Percentiles rank a stretch among this genome's conserved stretches.
Conservation (phyloP, 208 protist genomes). For the Leishmania martiniquensis region DNA sequence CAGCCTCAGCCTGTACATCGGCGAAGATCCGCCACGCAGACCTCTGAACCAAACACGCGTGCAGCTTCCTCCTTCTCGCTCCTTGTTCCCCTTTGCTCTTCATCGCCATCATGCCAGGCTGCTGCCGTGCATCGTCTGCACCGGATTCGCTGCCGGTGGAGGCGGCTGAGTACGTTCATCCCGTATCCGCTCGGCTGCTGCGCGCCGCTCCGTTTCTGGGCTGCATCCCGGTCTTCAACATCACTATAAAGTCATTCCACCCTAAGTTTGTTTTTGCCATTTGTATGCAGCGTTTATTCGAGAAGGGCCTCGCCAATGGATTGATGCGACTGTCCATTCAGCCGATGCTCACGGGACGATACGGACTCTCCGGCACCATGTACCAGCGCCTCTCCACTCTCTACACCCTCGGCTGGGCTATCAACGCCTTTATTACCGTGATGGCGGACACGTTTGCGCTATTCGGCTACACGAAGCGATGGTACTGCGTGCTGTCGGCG, state of each 20-base stretch:
- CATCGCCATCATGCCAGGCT: conserved; percentile 2
- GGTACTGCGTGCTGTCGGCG: conserved; percentile 61
- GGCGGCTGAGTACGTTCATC: conserved; percentile 23
- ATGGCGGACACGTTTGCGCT: conserved; percentile 67
- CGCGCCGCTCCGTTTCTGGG: conserved; percentile 17
- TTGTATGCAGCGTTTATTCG: conserved; percentile 52
- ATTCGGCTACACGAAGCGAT: conserved; percentile 78
- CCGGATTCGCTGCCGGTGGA: background rate
- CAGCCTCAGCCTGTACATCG: background rate
- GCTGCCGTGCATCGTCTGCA: background rate
- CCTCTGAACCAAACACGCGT: background rate
- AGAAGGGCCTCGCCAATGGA: conserved; percentile 58
- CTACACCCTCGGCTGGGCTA: conserved; percentile 57
- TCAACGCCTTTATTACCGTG: conserved; percentile 69
- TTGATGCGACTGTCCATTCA: conserved; percentile 45
- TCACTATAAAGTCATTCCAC: conserved; percentile 41
- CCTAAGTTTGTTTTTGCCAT: conserved; percentile 49
- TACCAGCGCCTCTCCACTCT: conserved; percentile 65
- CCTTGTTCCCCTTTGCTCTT: background rate
- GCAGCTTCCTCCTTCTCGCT: background rate
- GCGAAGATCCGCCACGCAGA: too few relatives aligned
- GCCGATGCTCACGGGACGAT: conserved; percentile 57
- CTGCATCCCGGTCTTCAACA: conserved; percentile 55
- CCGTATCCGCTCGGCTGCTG: conserved; percentile 26
- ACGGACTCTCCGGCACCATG: conserved; percentile 34